Evolutionary conservation across 345 rosid species (phyloP).

Genomic region (Alliaria petiolata): DNA sequence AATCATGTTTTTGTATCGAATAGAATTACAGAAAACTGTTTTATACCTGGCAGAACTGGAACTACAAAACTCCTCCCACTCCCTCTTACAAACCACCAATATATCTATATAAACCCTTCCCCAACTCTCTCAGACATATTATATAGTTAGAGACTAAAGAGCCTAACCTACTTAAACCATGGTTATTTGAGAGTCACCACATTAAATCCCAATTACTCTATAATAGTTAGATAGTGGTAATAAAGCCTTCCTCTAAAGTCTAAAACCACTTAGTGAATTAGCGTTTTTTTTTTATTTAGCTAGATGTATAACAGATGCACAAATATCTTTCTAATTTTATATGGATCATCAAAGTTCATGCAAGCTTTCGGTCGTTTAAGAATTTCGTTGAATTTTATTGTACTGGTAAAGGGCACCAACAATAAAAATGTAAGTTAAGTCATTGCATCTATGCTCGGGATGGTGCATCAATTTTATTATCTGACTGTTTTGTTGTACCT

Average conservation of each 20-base stretch:
- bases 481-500: constrained; percentile 12
- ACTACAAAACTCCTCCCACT: background rate
- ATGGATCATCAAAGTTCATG: too few species aligned
- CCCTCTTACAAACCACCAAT: background rate
- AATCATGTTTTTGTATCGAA: background rate
- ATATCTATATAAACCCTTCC: background rate
- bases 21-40: background rate
- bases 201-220: background rate
- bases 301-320: too few species aligned
- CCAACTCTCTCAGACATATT: too few species aligned
- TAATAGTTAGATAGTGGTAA: background rate
- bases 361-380: too few species aligned
- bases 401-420: background rate
- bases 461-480: constrained; percentile 9
- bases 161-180: constrained; percentile 1
- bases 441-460: constrained; percentile 2
- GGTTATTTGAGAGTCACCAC: background rate
- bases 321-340: too few species aligned
- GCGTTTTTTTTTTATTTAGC: background rate
- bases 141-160: constrained; percentile 11
- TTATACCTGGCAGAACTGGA: background rate
- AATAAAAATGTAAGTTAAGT: background rate
- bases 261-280: background rate
- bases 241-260: background rate
- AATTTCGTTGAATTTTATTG: too few species aligned